Evolutionary conservation across 768 basidiomycete species (phyloP), one percentile per base, ranked within the genome.

Genomic region (Crepidotus variabilis): DNA sequence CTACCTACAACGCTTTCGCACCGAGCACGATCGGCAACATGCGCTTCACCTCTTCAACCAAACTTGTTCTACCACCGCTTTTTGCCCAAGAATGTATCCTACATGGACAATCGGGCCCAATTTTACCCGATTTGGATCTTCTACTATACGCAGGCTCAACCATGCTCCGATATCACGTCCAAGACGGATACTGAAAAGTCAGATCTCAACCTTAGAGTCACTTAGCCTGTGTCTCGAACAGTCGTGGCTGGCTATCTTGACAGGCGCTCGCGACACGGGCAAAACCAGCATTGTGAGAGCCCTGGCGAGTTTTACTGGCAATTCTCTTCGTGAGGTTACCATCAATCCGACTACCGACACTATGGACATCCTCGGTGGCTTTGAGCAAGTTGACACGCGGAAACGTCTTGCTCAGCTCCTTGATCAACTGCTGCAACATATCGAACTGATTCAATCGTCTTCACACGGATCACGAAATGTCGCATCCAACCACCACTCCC

Each of bases 341-440:
- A 76, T 98, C 65, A 95, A 90, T 68, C 87, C 81, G 56, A 87
- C 91, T 6, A 94, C 92, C 2, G 97, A 99, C 68, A 91, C 94
- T 1, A 86, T 87, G 69, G 97, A 99, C 70, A 86, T 99, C 33
- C 74, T 99, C 46, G 97, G 97, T 33, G 89, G 91, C 68, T 98
- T 98, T 65, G 97, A 99, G 71, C 96, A 98, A 71, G 84, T 88
- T 23, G 90, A 94, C 67, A 53, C 67, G 35, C 71, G 70, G n/a
- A 72, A 74, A 34, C 78, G 76, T 16, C 57, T 75, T 28, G 52
- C 71, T 9, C 63, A 65, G 16, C 55, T 80, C 9, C 65, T 81
- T 10, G 72, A 78, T 28, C 71, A 79, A 16, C 61, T 78, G 5
- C 59, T 82, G 20, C 57, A 59, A 22, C 57, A 80, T 1, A 56